Evolutionary conservation across 1,284 basidiomycete genomes (phyloP).

Genomic region (Trichosporon inkin): DNA sequence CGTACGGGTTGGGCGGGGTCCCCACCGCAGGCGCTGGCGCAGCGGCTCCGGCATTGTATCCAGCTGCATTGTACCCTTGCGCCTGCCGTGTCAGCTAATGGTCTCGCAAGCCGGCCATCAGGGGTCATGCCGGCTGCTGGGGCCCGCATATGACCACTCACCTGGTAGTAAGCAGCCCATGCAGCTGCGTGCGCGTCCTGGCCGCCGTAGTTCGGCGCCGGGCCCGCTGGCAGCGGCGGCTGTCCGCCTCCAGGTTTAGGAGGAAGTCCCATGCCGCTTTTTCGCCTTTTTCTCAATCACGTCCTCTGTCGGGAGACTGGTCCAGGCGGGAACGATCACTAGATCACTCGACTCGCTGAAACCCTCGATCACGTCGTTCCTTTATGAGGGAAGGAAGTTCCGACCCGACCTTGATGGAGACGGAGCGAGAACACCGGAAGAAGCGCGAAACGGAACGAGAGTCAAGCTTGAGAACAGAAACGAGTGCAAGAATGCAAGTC

Average conservation of each 20-base stretch:
- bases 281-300: background rate
- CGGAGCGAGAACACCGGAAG: too few relatives aligned
- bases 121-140: background rate
- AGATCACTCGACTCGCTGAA: too few relatives aligned
- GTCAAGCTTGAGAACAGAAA: too few relatives aligned
- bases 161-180: conserved; percentile 50
- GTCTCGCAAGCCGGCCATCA: background rate
- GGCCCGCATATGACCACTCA: conserved; percentile 14
- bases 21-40: conserved; percentile 16
- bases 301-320: background rate
- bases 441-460: too few relatives aligned
- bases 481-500: too few relatives aligned
- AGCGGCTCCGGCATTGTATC: conserved; percentile 22
- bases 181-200: conserved; percentile 43
- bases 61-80: conserved; percentile 12
- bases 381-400: too few relatives aligned
- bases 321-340: too few relatives aligned
- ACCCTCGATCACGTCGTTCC: too few relatives aligned
- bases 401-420: too few relatives aligned
- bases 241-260: conserved; percentile 1
- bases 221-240: conserved; percentile 46
- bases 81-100: background rate
- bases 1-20: conserved; percentile 37
- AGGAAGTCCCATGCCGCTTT: background rate
- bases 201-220: conserved; percentile 35